Evolutionary conservation across 2,329 filamentous ascomycete species (phyloP), one percentile per base, ranked within the genome.

Genomic region (Sphaerulina vaccinii): DNA sequence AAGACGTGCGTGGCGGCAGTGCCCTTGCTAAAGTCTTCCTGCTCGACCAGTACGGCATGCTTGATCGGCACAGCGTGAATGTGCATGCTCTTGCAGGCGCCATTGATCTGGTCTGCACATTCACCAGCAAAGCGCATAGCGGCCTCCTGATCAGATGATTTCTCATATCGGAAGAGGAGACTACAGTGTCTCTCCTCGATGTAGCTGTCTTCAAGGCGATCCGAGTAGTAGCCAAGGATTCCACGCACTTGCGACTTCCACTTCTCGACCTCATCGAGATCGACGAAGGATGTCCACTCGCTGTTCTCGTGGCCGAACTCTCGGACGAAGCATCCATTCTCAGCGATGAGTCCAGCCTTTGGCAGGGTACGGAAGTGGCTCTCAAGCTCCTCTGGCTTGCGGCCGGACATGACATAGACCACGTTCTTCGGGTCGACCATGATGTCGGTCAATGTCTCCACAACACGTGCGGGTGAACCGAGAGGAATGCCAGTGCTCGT

Each of bases 61-160:
- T 93, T 53, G 11, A 89, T 76, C 1, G 88, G 86, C 15, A 95
- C 82, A 4, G 92, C 92, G 65, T 90, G 89, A 3, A 97, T 87
- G 24, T 84, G 81, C 70, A 95, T 88, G 49, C 80, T 82, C 66
- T 90, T 86, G 67, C 90, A 96, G 0, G 90, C 88, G 66, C 96
- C 91, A 66, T 97, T 97, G 76, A 97, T 93, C 64, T 96, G 91
- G 56, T 88, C 91, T 0, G 90, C 90, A 65, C 90, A 95, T 67
- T 97, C 92, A 16, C 86, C 87, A 0, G 90, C 92, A 63, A 91
- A 87, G 16, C 90, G 84, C 52, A 81, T 79, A 0, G 91, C 91
- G 19, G 82, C 80, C 45, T 86, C 83, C 52, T 82, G 82, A 66
- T 96, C 89, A 49, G 90, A 87, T 1, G 87, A 86, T 47, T 84